A percentile compares a stretch with the other conserved stretches of the same genome.
These are phyloP conservation scores for Abortiporus biennis DNA, from an alignment of 1,284 basidiomycete species.

Conservation along the genomic window DNA sequence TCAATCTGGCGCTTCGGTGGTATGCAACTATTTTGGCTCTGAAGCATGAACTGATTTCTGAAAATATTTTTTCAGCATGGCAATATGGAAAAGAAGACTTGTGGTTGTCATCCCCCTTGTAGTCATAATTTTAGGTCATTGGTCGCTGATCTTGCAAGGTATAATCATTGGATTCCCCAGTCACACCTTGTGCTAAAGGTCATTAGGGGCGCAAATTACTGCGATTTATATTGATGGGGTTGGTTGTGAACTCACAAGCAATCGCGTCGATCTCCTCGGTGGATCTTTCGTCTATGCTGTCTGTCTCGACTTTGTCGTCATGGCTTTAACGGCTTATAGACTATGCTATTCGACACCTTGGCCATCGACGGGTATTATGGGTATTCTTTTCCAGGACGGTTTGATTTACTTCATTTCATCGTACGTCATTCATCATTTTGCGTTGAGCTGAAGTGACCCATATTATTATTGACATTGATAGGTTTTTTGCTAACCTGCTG, in stretches of 20 bases:
- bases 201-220: neutral
- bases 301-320: slow-evolving; percentile 2
- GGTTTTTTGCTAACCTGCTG: slow-evolving; percentile 1
- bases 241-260: neutral
- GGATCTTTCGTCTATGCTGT: slow-evolving; percentile 4
- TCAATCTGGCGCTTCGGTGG: slow-evolving; percentile 11
- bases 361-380: neutral
- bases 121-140: slow-evolving; percentile 9
- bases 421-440: slow-evolving; percentile 35
- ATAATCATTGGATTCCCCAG: neutral
- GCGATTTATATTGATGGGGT: neutral
- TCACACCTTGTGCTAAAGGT: neutral
- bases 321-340: slow-evolving; percentile 1
- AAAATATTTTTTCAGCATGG: slow-evolving; percentile 5
- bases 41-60: too few species aligned
- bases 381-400: slow-evolving; percentile 3
- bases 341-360: neutral
- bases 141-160: slow-evolving; percentile 9
- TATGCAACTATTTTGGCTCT: slow-evolving; percentile 1
- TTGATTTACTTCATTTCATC: slow-evolving; percentile 1
- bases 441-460: slow-evolving; percentile 53
- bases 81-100: slow-evolving; percentile 7
- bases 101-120: slow-evolving; percentile 4
- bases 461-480: too few species aligned
- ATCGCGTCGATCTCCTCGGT: neutral